Conservation (phyloP, 768 basidiomycete species). For the Leccinellum luteum region DNA sequence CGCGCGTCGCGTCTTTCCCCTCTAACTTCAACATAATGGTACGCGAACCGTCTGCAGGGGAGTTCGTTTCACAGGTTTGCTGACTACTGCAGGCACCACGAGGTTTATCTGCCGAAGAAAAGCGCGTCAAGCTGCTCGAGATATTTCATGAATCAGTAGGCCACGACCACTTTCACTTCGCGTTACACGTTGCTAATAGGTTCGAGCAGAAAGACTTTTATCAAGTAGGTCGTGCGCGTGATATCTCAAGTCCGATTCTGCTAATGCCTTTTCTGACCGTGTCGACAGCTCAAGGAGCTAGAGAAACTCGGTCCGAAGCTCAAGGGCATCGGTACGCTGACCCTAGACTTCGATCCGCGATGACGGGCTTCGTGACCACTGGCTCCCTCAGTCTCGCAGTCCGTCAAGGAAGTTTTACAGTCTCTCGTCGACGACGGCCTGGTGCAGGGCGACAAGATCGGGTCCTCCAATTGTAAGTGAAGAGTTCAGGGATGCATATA, state of each 20-base stretch:
- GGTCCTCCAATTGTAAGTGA: constrained; percentile 83
- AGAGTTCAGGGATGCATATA: constrained; percentile 28
- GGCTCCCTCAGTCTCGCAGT: constrained; percentile 65
- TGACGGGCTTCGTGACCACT: not conserved
- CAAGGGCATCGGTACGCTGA: constrained; percentile 78
- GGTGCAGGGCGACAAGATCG: constrained; percentile 89
- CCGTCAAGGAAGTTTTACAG: constrained; percentile 89
- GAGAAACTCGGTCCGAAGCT: constrained; percentile 87
- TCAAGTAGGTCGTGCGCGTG: constrained; percentile 46
- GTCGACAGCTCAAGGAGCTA: constrained; percentile 75
- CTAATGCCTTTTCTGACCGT: not conserved
- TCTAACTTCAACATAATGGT: constrained; percentile 17
- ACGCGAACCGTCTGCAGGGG: not conserved
- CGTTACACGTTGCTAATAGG: constrained; percentile 1
- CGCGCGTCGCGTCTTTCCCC: not conserved
- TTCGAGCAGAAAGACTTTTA: constrained; percentile 74
- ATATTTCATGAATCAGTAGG: constrained; percentile 89
- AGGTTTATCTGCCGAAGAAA: constrained; percentile 88
- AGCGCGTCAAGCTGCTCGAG: constrained; percentile 83
- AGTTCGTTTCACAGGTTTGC: not conserved
- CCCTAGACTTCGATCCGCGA: not conserved
- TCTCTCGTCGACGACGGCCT: constrained; percentile 84
- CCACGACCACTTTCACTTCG: not conserved
- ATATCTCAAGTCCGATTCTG: not conserved
- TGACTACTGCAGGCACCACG: constrained; percentile 57